Conservation (phyloP, 2,329 filamentous ascomycete species). For the Acarospora socialis region DNA sequence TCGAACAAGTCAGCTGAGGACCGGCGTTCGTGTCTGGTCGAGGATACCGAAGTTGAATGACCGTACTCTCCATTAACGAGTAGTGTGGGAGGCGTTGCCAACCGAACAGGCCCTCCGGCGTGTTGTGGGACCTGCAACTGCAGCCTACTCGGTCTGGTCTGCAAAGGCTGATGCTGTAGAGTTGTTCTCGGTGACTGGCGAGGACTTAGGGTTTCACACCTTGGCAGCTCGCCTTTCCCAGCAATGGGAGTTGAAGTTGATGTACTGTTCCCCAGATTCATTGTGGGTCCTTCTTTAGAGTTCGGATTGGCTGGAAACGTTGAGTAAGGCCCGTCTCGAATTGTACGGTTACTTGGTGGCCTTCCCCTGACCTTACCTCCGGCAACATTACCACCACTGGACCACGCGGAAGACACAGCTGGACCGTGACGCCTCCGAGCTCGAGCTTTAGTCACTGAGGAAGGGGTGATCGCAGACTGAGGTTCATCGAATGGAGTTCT, state of each 20-base stretch:
- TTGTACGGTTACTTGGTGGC: constrained; percentile 59
- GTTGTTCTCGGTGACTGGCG: constrained; percentile 7
- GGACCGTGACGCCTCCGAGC: constrained; percentile 58
- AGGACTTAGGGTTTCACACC: no score
- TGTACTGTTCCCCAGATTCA: constrained; percentile 30
- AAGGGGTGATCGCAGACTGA: constrained; percentile 58
- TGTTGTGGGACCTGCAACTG: constrained; percentile 30
- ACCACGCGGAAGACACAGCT: constrained; percentile 84
- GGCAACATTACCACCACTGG: constrained; percentile 45
- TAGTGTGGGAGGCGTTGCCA: constrained; percentile 29
- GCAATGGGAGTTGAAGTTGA: constrained; percentile 29
- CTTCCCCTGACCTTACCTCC: constrained; percentile 63
- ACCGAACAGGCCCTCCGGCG: constrained; percentile 25
- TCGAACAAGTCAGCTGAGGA: constrained; percentile 13
- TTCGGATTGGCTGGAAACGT: constrained; percentile 51
- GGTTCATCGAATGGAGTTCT: constrained; percentile 38
- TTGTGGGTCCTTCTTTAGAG: constrained; percentile 33
- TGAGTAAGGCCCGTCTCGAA: constrained; percentile 52
- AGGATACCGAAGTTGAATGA: background rate
- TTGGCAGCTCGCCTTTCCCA: constrained; percentile 25
- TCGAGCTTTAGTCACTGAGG: constrained; percentile 23
- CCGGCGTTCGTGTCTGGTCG: constrained; percentile 8
- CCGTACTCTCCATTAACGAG: constrained; percentile 25
- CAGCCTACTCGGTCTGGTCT: constrained; percentile 23
- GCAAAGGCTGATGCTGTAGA: background rate